A percentile compares a stretch with the other conserved stretches of the same genome.
Evolutionary conservation across 129 eudicot species (phyloP).

Genomic region (Glebionis coronaria): DNA sequence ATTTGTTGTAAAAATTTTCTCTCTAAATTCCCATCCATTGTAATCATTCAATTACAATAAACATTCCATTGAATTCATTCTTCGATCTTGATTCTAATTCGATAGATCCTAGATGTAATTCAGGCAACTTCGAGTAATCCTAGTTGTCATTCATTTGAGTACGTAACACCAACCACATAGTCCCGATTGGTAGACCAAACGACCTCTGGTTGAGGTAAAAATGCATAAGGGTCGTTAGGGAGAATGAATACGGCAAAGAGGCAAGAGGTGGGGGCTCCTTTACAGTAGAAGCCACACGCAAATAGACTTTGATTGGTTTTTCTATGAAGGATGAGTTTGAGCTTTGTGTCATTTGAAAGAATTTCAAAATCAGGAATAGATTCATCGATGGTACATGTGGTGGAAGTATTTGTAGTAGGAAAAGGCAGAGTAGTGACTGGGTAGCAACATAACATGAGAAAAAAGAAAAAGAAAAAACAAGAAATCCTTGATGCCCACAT

Average conservation of each 20-base stretch:
- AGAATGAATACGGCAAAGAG: constrained; percentile 8
- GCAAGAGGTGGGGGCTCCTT: constrained; percentile 18
- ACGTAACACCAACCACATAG: constrained; percentile 10
- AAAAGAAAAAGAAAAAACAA: not conserved
- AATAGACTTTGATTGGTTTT: not conserved
- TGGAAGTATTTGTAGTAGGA: constrained; percentile 7
- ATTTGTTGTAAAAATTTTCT: no score
- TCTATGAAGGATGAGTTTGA: constrained; percentile 10
- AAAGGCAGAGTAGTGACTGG: not conserved
- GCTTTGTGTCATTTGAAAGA: not conserved
- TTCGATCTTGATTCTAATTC: no score
- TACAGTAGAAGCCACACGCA: constrained; percentile 29
- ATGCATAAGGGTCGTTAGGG: not conserved
- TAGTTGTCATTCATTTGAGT: no score
- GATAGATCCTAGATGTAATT: no score
- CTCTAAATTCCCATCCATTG: no score
- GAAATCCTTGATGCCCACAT: constrained; percentile 1
- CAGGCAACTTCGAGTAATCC: no score
- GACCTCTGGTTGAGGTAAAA: not conserved
- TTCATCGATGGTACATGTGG: constrained; percentile 11
- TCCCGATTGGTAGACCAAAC: constrained; percentile 39
- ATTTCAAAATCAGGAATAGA: not conserved
- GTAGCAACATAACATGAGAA: constrained; percentile 3
- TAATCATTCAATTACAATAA: no score
- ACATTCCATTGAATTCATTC: no score